Base-by-base conservation (phyloP, 2,329 filamentous ascomycete species). In the Trichophaea hybrida region DNA sequence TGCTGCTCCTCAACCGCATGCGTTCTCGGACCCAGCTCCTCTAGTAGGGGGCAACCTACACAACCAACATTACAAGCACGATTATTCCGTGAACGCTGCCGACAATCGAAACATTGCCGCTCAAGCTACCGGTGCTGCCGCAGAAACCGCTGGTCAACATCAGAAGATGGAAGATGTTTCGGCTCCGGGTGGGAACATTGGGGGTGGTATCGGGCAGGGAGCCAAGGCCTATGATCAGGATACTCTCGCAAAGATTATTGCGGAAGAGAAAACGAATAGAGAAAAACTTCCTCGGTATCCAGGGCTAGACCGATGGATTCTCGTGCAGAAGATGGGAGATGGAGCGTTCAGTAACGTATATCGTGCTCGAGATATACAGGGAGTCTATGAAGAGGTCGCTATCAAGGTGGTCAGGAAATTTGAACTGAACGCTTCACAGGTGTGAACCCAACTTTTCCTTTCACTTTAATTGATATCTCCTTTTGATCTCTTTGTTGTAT, bases 391-490 rank as follows among this genome's bases (percentile, higher is more conserved):
- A 66, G 85, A 97, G 71, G 89, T 93, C 37, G 93, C 91, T 68
- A 97, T 98, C 78, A 98, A 98, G 74, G 93, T 98, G 55, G 93
- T 98, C 65, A 86, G 93, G 70, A 97, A 97, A 75, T 97, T 88
- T 72, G 93, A 98, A 75, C 96, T 98, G 88, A 97, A 95, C 75
- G 90, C 84, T 67, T 89, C 85, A 77, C 93, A 97, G 88, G 93
- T 98, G 80, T 81, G 89, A 85, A 69, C 67, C 35, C 54, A 59
- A 48, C 60, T 58, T 63, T 66, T 54, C 62, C 65, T 70, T 68
- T 65, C 56, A 59, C 60, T 65, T 69, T 71, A 70, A 64, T 63
- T 68, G 69, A 69, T 65, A 70, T 70, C 3, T 24, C 24, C 24
- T 65, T 69, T 69, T 61, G 64, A 65, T 67, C 59, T 66, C 59